Percentiles rank a stretch among this genome's conserved stretches.
phyloP scores from a whole-genome alignment of 768 basidiomycete species.

The Pleurotus citrinopileatus region DNA sequence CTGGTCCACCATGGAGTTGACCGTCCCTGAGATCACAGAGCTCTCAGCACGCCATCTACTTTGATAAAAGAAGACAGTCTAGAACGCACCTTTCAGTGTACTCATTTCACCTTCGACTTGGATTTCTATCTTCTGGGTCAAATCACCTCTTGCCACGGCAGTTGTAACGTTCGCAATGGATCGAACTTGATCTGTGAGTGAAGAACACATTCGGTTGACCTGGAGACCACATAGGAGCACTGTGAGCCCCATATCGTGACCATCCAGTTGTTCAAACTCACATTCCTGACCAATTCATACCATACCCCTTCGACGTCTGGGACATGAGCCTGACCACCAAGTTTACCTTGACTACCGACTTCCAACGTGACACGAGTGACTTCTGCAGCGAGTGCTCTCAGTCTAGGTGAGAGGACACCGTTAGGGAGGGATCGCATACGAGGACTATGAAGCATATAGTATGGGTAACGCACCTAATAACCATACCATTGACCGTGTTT shows the following conservation, averaged over 20 bases:
- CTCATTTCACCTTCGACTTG: constrained; percentile 85
- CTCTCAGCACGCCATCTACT: background rate
- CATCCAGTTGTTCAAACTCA: constrained; percentile 26
- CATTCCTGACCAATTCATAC: constrained; percentile 78
- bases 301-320: constrained; percentile 92
- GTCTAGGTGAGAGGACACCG: constrained; percentile 38
- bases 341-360: constrained; percentile 85
- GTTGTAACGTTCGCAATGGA: constrained; percentile 85
- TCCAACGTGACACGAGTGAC: constrained; percentile 83
- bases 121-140: constrained; percentile 92
- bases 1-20: constrained; percentile 95
- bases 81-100: constrained; percentile 55
- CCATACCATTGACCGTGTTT: constrained; percentile 61
- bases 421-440: background rate
- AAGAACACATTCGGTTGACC: constrained; percentile 82
- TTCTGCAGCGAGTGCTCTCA: constrained; percentile 72
- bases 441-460: background rate
- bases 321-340: constrained; percentile 86
- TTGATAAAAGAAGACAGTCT: background rate
- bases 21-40: constrained; percentile 60
- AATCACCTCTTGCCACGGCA: constrained; percentile 86
- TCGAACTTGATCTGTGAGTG: constrained; percentile 77
- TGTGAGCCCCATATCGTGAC: background rate
- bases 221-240: constrained; percentile 16
- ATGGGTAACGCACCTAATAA: constrained; percentile 33